A percentile compares a stretch with the other conserved stretches of the same genome.
These are phyloP conservation scores for Cyberlindnera bimundalis DNA, from an alignment of 805 yeast species.

Conservation along the genomic window DNA sequence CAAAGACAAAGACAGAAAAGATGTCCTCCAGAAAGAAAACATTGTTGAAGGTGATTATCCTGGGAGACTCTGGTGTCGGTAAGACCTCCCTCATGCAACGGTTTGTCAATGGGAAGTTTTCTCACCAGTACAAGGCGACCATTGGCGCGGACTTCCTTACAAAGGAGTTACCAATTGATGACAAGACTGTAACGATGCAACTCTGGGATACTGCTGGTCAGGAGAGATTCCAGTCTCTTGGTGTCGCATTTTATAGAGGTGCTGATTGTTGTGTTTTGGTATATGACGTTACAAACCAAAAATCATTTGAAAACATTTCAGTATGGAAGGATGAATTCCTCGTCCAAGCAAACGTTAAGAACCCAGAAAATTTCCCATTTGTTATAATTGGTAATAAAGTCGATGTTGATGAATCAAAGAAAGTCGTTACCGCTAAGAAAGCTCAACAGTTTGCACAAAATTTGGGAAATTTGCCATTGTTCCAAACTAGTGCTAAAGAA, in stretches of 20 bases:
- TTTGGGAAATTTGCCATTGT: conserved; percentile 80
- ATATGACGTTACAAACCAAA: conserved; percentile 92
- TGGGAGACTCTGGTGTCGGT: conserved; percentile 98
- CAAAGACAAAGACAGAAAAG: no score
- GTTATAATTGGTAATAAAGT: conserved; percentile 93
- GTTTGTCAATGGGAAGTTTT: conserved; percentile 90
- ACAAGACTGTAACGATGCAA: conserved; percentile 51
- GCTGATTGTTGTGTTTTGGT: conserved; percentile 97
- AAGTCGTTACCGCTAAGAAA: conserved; percentile 58
- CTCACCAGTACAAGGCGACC: conserved; percentile 95
- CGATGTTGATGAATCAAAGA: conserved; percentile 88
- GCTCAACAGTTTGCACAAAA: conserved; percentile 61
- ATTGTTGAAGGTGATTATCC: conserved; percentile 78
- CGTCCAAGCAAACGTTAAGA: conserved; percentile 87
- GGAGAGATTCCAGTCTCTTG: conserved; percentile 93
- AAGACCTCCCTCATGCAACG: conserved; percentile 97
- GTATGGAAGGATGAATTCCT: conserved; percentile 95
- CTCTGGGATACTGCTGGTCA: conserved; percentile 99
- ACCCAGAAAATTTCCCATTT: conserved; percentile 95
- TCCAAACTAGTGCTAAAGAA: conserved; percentile 97
- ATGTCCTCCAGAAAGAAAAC: conserved; percentile 61
- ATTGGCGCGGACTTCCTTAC: conserved; percentile 97
- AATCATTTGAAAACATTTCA: conserved; percentile 84
- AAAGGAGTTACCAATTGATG: conserved; percentile 84
- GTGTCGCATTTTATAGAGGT: conserved; percentile 96